Evolutionary conservation across 2,329 filamentous ascomycete genomes (phyloP).

Genomic region (Fusarium sp.): DNA sequence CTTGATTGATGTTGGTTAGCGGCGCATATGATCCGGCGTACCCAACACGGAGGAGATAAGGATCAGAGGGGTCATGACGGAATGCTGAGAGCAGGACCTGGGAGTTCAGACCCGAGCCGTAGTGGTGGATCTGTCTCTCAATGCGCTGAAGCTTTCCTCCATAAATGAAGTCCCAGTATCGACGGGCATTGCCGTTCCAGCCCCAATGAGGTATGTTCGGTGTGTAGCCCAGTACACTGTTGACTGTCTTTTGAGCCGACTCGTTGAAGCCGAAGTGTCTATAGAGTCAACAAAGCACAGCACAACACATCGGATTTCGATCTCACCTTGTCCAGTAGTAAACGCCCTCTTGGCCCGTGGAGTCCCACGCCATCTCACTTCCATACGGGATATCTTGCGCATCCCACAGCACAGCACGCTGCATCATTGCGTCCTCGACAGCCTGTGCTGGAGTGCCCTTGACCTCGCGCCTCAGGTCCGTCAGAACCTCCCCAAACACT

Average conservation of each 20-base stretch:
- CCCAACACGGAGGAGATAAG: constrained; percentile 61
- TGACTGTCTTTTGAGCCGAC: constrained; percentile 58
- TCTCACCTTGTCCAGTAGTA: constrained; percentile 63
- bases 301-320: fast-evolving
- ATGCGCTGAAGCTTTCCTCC: constrained; percentile 53
- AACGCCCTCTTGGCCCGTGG: constrained; percentile 67
- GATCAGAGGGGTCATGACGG: constrained; percentile 54
- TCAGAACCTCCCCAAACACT: constrained; percentile 61
- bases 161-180: constrained; percentile 67
- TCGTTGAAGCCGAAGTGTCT: constrained; percentile 58
- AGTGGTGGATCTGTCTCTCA: constrained; percentile 63
- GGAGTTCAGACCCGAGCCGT: constrained; percentile 66
- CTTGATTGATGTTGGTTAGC: constrained; percentile 62
- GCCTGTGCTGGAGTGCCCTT: constrained; percentile 48
- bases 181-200: constrained; percentile 67
- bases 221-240: constrained; percentile 64
- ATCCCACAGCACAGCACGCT: constrained; percentile 60
- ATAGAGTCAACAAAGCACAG: not conserved
- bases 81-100: constrained; percentile 62
- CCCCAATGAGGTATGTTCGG: constrained; percentile 68
- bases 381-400: constrained; percentile 61
- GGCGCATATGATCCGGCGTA: constrained; percentile 63
- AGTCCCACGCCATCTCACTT: constrained; percentile 70
- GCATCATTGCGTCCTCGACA: constrained; percentile 57
- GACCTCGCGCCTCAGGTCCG: constrained; percentile 59